These are phyloP conservation scores for Populus hybrid DNA, from an alignment of 441 rosid genomes.

Conservation along the genomic window DNA sequence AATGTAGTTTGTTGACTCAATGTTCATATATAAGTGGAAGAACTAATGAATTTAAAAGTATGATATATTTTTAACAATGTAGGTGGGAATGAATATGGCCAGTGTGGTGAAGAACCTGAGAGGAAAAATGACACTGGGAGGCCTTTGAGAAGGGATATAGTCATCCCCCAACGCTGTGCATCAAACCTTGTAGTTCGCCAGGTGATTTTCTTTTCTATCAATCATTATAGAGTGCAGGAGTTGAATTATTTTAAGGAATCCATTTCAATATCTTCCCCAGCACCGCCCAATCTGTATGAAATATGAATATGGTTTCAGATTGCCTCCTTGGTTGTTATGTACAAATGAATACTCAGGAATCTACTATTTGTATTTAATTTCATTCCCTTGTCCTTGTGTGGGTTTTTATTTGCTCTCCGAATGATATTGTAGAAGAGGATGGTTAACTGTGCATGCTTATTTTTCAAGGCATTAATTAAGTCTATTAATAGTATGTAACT, in stretches of 20 bases:
- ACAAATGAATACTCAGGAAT: background rate
- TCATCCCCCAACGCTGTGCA: slow-evolving; percentile 94
- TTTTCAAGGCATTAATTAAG: background rate
- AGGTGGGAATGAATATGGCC: slow-evolving; percentile 99
- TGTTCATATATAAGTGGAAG: background rate
- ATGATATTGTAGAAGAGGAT: background rate
- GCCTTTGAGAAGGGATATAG: slow-evolving; percentile 84
- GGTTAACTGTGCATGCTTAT: background rate
- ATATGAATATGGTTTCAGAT: background rate
- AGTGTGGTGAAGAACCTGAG: slow-evolving; percentile 97
- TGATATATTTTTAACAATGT: slow-evolving; percentile 13
- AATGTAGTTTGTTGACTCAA: background rate
- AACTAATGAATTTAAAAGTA: slow-evolving; percentile 1
- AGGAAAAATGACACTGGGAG: slow-evolving; percentile 80
- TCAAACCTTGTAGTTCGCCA: slow-evolving; percentile 82
- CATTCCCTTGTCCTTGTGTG: background rate
- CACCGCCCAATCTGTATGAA: background rate
- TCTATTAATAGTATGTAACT: background rate
- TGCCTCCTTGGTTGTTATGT: background rate
- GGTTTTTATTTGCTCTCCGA: background rate
- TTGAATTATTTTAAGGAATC: background rate
- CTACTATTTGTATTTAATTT: background rate
- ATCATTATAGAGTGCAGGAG: background rate
- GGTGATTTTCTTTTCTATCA: slow-evolving; percentile 38
- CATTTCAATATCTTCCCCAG: background rate